These are phyloP conservation scores for Xerocomellus intermedius DNA, from an alignment of 768 basidiomycete species.

Conservation along the genomic window DNA sequence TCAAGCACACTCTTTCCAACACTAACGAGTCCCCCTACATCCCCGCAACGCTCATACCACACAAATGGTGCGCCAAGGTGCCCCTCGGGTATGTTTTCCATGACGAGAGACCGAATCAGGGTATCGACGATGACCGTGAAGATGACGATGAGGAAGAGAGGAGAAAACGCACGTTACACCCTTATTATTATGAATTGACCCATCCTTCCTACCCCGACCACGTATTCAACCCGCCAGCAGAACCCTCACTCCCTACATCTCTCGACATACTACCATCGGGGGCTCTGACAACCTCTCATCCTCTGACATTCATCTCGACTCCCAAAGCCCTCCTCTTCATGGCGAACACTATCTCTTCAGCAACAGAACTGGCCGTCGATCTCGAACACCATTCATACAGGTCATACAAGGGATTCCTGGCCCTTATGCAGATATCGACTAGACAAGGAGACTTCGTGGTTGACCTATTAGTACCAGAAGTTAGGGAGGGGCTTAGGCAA, in stretches of 20 bases:
- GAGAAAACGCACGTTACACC: slow-evolving; percentile 48
- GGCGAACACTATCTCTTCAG: slow-evolving; percentile 61
- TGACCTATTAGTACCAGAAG: slow-evolving; percentile 60
- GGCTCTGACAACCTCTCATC: slow-evolving; percentile 14
- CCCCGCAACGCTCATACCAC: slow-evolving; percentile 52
- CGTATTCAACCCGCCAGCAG: slow-evolving; percentile 53
- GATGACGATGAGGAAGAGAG: slow-evolving; percentile 20
- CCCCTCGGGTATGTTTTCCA: slow-evolving; percentile 67
- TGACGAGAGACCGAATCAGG: slow-evolving; percentile 27
- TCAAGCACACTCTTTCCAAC: slow-evolving; percentile 62
- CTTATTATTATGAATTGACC: slow-evolving; percentile 83
- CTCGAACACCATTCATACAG: slow-evolving; percentile 92
- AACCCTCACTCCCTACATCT: slow-evolving; percentile 52
- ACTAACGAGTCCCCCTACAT: slow-evolving; percentile 56
- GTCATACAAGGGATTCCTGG: slow-evolving; percentile 83
- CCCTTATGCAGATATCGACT: slow-evolving; percentile 90
- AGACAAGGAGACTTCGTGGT: slow-evolving; percentile 84
- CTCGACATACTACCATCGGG: slow-evolving; percentile 52
- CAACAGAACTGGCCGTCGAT: slow-evolving; percentile 87
- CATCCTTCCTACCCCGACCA: slow-evolving; percentile 68
- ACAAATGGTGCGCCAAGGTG: slow-evolving; percentile 83
- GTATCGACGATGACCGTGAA: slow-evolving; percentile 12
- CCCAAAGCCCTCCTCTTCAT: slow-evolving; percentile 54
- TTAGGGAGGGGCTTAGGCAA: slow-evolving; percentile 71
- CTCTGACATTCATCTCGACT: slow-evolving; percentile 72